Percentiles rank a stretch among this genome's conserved stretches.
Conservation (phyloP, 768 basidiomycete species). For the Scleroderma citrinum region DNA sequence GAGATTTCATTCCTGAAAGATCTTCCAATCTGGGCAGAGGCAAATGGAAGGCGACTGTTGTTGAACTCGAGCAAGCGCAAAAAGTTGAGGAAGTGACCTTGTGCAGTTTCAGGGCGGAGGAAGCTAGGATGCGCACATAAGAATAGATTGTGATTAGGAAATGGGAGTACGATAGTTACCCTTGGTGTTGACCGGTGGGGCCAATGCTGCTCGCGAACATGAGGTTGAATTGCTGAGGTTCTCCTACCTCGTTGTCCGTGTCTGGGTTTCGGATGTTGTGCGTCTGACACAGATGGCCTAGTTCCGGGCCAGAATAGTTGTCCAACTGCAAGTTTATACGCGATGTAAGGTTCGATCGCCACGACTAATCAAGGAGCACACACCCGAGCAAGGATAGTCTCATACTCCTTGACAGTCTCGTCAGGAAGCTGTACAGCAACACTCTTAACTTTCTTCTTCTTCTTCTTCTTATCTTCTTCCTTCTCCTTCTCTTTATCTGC, state of each 20-base stretch:
- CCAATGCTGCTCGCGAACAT: slow-evolving; percentile 99
- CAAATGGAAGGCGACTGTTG: slow-evolving; percentile 93
- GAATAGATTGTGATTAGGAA: neutral
- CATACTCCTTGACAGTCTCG: slow-evolving; percentile 68
- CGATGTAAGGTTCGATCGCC: neutral
- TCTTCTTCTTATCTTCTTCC: slow-evolving; percentile 30
- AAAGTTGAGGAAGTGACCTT: slow-evolving; percentile 99
- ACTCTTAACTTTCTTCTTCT: slow-evolving; percentile 67
- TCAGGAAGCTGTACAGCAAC: slow-evolving; percentile 71
- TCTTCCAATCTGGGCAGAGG: slow-evolving; percentile 93
- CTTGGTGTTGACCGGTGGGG: slow-evolving; percentile 94
- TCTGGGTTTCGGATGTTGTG: slow-evolving; percentile 84
- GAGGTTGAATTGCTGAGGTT: slow-evolving; percentile 95
- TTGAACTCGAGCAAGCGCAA: slow-evolving; percentile 95
- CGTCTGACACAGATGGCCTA: slow-evolving; percentile 80
- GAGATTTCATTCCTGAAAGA: slow-evolving; percentile 98
- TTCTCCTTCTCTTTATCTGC: slow-evolving; percentile 53
- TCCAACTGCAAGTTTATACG: slow-evolving; percentile 38
- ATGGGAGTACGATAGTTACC: slow-evolving; percentile 36
- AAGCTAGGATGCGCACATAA: slow-evolving; percentile 42
- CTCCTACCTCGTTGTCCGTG: slow-evolving; percentile 86
- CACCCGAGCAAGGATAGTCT: slow-evolving; percentile 83
- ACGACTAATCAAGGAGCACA: slow-evolving; percentile 18
- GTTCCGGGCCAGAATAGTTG: slow-evolving; percentile 85
- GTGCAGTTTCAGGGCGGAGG: slow-evolving; percentile 96